phyloP scores from a whole-genome alignment of 2,329 filamentous ascomycete genomes.

The Microdochium paspali region DNA sequence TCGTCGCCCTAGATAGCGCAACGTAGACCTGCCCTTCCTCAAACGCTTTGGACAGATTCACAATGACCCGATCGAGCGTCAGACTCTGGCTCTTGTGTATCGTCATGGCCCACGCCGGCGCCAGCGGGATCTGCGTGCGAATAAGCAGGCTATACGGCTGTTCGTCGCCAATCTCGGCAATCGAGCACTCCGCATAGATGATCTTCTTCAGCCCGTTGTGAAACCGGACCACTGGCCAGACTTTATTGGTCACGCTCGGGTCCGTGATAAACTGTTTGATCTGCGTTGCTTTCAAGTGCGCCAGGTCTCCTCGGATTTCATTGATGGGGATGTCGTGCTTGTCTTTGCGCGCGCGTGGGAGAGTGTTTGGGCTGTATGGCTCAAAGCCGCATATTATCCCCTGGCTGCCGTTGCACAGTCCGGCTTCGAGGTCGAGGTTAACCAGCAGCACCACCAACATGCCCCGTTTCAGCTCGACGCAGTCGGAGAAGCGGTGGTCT shows the following conservation, averaged over 20 bases:
- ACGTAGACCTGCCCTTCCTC: slow-evolving; percentile 53
- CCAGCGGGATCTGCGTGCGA: slow-evolving; percentile 52
- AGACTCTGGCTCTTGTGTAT: slow-evolving; percentile 56
- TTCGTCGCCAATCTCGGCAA: slow-evolving; percentile 34
- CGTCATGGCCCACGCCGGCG: slow-evolving; percentile 52
- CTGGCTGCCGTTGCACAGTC: slow-evolving; percentile 38
- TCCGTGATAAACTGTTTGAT: slow-evolving; percentile 27
- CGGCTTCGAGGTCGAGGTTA: slow-evolving; percentile 31
- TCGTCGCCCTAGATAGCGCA: slow-evolving; percentile 46
- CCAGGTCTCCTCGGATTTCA: slow-evolving; percentile 25
- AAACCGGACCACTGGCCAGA: slow-evolving; percentile 45
- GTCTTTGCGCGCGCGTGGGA: slow-evolving; percentile 14
- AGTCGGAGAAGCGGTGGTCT: slow-evolving; percentile 35
- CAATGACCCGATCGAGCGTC: slow-evolving; percentile 48
- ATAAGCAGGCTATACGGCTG: slow-evolving; percentile 36
- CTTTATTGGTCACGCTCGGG: slow-evolving; percentile 15
- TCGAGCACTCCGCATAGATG: slow-evolving; percentile 41
- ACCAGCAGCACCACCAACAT: slow-evolving; percentile 43
- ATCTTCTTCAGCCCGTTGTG: slow-evolving; percentile 31
- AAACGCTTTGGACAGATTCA: slow-evolving; percentile 42
- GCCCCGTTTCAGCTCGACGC: slow-evolving; percentile 34
- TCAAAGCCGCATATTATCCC: slow-evolving; percentile 35
- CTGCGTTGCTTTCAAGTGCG: slow-evolving; percentile 21
- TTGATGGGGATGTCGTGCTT: slow-evolving; percentile 8
- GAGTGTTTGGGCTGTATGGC: slow-evolving; percentile 13